phyloP scores from a whole-genome alignment of 768 basidiomycete species.

The Leccinellum luteum region DNA sequence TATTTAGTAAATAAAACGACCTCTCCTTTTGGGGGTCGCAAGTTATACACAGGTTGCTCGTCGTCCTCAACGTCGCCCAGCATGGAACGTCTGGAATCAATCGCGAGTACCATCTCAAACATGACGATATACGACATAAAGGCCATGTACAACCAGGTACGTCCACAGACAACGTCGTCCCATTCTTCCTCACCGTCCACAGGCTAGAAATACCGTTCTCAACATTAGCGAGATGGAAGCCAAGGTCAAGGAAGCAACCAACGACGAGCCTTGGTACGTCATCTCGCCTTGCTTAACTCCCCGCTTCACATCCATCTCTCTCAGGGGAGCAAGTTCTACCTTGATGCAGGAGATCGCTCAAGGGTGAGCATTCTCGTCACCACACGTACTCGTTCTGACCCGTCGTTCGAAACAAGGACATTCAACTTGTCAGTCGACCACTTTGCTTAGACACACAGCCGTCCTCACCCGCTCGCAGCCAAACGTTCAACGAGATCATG shows the following conservation, averaged over 20 bases:
- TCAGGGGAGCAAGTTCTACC: conserved; percentile 95
- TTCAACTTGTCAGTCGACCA: conserved; percentile 81
- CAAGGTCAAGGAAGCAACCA: conserved; percentile 95
- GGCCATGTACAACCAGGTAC: conserved; percentile 89
- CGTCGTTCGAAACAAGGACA: conserved; percentile 56
- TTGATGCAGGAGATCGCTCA: conserved; percentile 98
- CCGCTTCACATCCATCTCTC: conserved; percentile 4
- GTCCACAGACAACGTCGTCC: neutral
- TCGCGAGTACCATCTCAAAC: conserved; percentile 74
- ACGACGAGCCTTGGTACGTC: conserved; percentile 95
- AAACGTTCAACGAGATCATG: conserved; percentile 99
- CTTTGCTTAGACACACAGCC: neutral
- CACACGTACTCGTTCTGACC: neutral
- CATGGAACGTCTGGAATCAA: conserved; percentile 80
- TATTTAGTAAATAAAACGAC: conserved; percentile 13
- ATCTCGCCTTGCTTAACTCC: neutral
- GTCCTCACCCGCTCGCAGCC: conserved; percentile 46
- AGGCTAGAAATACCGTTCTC: conserved; percentile 96
- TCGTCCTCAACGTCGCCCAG: conserved; percentile 21
- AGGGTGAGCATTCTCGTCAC: conserved; percentile 56
- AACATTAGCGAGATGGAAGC: conserved; percentile 97
- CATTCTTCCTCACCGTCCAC: conserved; percentile 5
- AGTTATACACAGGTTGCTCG: neutral
- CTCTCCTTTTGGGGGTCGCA: conserved; percentile 27
- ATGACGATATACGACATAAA: conserved; percentile 93